Evolutionary conservation across 768 basidiomycete species (phyloP), one percentile per base, ranked within the genome.

Genomic region (Phylloporus rhodoxanthus): DNA sequence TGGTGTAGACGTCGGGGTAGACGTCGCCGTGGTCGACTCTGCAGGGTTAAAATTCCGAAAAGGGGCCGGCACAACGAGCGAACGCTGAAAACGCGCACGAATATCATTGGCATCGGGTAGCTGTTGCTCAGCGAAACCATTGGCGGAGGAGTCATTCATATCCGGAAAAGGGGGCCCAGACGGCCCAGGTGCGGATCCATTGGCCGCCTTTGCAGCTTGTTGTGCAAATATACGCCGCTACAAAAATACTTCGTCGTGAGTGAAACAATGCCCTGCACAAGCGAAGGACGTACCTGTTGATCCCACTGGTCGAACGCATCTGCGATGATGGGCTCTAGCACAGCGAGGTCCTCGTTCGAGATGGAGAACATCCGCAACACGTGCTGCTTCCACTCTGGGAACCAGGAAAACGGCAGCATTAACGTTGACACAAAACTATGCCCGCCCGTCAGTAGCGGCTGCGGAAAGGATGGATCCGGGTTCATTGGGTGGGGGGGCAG

Each of bases 241-340:
- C 25, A 42, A 29, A 39, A 7, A 26, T 30, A 15, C 37, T 13
- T 17, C n/a, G 41, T 1, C 25, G 23, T 48, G 40, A 62, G 43
- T 20, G 20, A 38, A 10, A 11, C 8, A 8, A 38, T 14, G 44
- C 21, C 30, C 26, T 20, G 43, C 26, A 28, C 37, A 8, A 23
- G 17, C 32, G n/a, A 29, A 2, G 2, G 25, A 64, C 78, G 49
- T 61, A 89, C 87, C 65, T 84, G 83, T 56, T 82, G 80, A 58
- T 91, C 84, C 89, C 89, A 91, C 34, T 85, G 83, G 50, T 91
- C 89, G 78, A 87, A 91, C 15, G 87, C 87, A 39, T 85, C 82
- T 5, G 89, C 87, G 40, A 91, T 84, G 57, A 88, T 72, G 23
- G 87, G 85, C 61, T 91, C 85, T 43, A 91, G 69, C 9, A 84